phyloP scores from a whole-genome alignment of 805 yeast species.

The Yamadazyma insecticola region DNA sequence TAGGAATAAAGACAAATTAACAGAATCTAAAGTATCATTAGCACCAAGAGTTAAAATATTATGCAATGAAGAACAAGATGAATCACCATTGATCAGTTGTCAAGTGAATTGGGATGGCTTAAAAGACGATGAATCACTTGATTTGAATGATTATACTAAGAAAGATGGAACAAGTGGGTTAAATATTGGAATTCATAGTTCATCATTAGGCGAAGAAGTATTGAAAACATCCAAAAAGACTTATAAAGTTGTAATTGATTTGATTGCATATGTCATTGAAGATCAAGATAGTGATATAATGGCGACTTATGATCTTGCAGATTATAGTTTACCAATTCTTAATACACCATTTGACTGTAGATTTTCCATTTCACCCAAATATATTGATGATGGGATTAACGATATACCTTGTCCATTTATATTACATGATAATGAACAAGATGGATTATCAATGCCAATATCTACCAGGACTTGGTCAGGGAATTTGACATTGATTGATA shows the following conservation, averaged over 20 bases:
- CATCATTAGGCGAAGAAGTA: slow-evolving; percentile 11
- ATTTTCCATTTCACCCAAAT: slow-evolving; percentile 22
- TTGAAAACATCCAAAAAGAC: slow-evolving; percentile 8
- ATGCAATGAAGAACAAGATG: neutral
- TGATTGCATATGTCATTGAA: slow-evolving; percentile 21
- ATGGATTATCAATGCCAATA: slow-evolving; percentile 23
- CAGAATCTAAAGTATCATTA: slow-evolving; percentile 17
- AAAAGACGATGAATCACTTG: slow-evolving; percentile 38
- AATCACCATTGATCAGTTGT: slow-evolving; percentile 5
- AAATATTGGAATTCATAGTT: slow-evolving; percentile 19
- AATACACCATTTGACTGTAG: slow-evolving; percentile 19
- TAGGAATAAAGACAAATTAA: slow-evolving; percentile 10
- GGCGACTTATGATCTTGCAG: slow-evolving; percentile 20
- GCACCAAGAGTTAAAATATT: slow-evolving; percentile 17
- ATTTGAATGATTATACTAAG: slow-evolving; percentile 10
- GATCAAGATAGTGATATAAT: slow-evolving; percentile 14
- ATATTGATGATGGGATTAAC: slow-evolving; percentile 18
- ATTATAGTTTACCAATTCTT: slow-evolving; percentile 18
- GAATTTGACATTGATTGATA: slow-evolving; percentile 9
- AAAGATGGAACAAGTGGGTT: slow-evolving; percentile 9
- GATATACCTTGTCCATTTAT: slow-evolving; percentile 38
- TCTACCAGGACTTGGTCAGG: slow-evolving; percentile 29
- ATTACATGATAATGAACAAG: slow-evolving; percentile 13
- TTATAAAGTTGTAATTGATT: slow-evolving; percentile 13
- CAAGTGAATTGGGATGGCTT: slow-evolving; percentile 29